Base-by-base conservation (phyloP, 2,329 filamentous ascomycete genomes). In the Diaporthe sp. region DNA sequence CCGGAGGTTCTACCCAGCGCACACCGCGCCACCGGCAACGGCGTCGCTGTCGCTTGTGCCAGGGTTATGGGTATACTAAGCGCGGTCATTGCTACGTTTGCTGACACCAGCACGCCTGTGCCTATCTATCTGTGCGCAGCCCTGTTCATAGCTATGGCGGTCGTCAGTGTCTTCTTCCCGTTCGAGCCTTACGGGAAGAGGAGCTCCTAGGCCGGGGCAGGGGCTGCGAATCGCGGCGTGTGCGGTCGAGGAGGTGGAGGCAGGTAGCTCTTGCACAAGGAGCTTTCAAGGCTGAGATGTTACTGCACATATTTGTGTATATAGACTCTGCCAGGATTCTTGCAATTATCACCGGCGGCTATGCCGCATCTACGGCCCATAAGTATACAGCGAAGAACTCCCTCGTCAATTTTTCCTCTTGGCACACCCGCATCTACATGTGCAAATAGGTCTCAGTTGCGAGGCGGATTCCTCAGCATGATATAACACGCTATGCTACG, bases 1-100 rank as follows among this genome's bases (percentile, higher is more conserved):
- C 88, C 90, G 34, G 88, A 92, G 81, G 89, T 91, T 0, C 84
- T 94, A 2, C 92, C 92, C 0, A 92, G 88, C 60, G 92, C 93
- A 0, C 93, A 95, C 79, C 88, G 94, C 3, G 92, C 93, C 0
- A 95, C 94, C 0, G 94, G 94, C 15, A 95, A 94, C 80, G 93
- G 93, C 1, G 89, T 95, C 58, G 90, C 92, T 0, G 93, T 95
- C 44, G 92, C 90, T 0, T 91, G 90, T 77, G 95, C 95, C 79
- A 88, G 93, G 2, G 82, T 95, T 78, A 95, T 95, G 93, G 93
- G 93, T 2, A 94, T 95, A 60, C 79, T 95, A 72, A 92, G 90
- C 13, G 92, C 93, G 0, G 88, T 95, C 12, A 90, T 95, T 44
- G 93, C 91, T 0, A 91, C 90, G 0, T 87, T 87, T 44, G 90